Evolutionary conservation across 129 eudicot species (phyloP).

Genomic region (Pseudognaphalium luteoalbum): DNA sequence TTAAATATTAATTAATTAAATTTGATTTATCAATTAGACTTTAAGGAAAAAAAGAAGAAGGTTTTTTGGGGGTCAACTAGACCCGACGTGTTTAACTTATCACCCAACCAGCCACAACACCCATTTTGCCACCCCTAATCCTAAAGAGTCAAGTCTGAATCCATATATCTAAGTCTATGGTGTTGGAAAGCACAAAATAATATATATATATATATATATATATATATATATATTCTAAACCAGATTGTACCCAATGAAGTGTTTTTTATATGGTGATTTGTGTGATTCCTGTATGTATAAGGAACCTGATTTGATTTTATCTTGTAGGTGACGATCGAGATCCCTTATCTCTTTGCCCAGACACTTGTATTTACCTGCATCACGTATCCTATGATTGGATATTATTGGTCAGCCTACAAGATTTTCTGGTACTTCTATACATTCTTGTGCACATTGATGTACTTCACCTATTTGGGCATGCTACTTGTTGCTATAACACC

Average conservation of each 20-base stretch:
- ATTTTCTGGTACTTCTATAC: slow-evolving; percentile 56
- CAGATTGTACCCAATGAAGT: slow-evolving; percentile 1
- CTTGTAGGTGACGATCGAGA: slow-evolving; percentile 57
- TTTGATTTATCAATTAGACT: not conserved
- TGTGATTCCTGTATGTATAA: not conserved
- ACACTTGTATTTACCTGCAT: slow-evolving; percentile 45
- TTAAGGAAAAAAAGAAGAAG: too few relatives aligned
- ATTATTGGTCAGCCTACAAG: slow-evolving; percentile 50
- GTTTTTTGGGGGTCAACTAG: not conserved
- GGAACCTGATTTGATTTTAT: not conserved
- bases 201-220: not conserved
- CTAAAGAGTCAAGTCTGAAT: not conserved
- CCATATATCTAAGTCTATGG: not conserved
- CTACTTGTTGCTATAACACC: slow-evolving; percentile 57
- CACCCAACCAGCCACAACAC: not conserved
- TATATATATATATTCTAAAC: not conserved
- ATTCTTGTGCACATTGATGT: slow-evolving; percentile 54
- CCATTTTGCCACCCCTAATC: not conserved
- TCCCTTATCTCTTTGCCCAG: slow-evolving; percentile 55
- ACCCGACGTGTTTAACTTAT: not conserved
- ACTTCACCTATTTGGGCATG: slow-evolving; percentile 68
- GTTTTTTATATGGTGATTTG: not conserved
- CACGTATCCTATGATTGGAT: slow-evolving; percentile 72
- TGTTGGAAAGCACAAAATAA: not conserved
- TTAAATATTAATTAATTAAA: not conserved